Percentiles rank a stretch among this genome's conserved stretches.
Conservation (phyloP, 805 yeast species). For the Hyphopichia homilentoma region DNA sequence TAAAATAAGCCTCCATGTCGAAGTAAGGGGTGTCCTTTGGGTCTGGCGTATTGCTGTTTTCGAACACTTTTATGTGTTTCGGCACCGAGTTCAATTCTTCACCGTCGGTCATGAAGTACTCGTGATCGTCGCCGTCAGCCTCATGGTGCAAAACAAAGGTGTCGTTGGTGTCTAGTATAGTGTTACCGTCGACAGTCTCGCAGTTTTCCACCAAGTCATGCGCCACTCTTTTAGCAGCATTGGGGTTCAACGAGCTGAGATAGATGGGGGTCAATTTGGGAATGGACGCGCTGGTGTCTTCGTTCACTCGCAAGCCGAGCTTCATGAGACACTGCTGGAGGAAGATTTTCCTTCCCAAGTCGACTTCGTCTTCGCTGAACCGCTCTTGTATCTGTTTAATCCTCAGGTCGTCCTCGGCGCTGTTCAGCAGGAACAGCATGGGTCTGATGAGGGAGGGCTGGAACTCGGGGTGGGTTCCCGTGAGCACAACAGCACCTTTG, state of each 20-base stretch:
- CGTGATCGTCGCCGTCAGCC: slow-evolving; percentile 18
- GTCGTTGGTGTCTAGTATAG: slow-evolving; percentile 53
- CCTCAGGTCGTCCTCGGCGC: slow-evolving; percentile 24
- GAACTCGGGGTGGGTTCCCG: slow-evolving; percentile 92
- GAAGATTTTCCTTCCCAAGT: slow-evolving; percentile 51
- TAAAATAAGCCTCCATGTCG: slow-evolving; percentile 55
- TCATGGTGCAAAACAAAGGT: slow-evolving; percentile 48
- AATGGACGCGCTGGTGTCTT: slow-evolving; percentile 37
- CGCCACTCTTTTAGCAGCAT: slow-evolving; percentile 30
- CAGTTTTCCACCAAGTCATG: slow-evolving; percentile 37
- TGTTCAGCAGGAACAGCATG: too few relatives aligned
- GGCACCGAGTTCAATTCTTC: slow-evolving; percentile 51
- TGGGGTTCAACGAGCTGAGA: slow-evolving; percentile 41
- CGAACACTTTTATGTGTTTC: slow-evolving; percentile 51
- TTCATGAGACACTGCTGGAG: slow-evolving; percentile 52
- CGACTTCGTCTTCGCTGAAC: slow-evolving; percentile 32
- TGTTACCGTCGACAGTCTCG: slow-evolving; percentile 23
- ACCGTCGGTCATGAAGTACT: slow-evolving; percentile 11
- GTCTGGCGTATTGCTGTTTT: slow-evolving; percentile 45
- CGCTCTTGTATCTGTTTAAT: slow-evolving; percentile 24
- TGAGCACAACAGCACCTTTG: slow-evolving; percentile 67
- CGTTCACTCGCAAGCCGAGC: slow-evolving; percentile 69
- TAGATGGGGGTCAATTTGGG: slow-evolving; percentile 72
- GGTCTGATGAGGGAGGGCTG: slow-evolving; percentile 48
- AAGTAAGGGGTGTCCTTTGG: slow-evolving; percentile 66